Conservation (phyloP, 495 filamentous ascomycete species). For the Trichodelitschia bisporula region DNA sequence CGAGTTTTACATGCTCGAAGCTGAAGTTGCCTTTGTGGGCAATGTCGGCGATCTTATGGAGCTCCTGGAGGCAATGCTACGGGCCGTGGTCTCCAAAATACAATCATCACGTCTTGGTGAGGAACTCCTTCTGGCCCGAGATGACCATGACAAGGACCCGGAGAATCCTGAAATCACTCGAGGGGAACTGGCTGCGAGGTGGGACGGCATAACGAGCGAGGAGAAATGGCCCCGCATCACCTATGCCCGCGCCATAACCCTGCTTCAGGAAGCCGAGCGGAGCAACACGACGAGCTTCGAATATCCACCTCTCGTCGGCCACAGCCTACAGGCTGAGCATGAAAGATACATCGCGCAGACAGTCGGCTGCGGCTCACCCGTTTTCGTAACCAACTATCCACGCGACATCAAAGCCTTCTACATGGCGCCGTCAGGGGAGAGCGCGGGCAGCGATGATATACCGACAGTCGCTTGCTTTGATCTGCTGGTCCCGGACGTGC, state of each 20-base stretch:
- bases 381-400: conserved; percentile 90
- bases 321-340: conserved; percentile 71
- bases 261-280: conserved; percentile 33
- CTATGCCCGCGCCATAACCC: conserved; percentile 51
- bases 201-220: conserved; percentile 36
- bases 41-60: conserved; percentile 45
- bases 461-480: conserved; percentile 82
- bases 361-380: conserved; percentile 42
- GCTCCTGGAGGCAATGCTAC: conserved; percentile 54
- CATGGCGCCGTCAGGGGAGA: conserved; percentile 45
- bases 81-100: conserved; percentile 28
- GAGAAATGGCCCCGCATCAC: conserved; percentile 60
- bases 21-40: conserved; percentile 56
- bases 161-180: conserved; percentile 12
- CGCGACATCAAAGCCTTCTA: conserved; percentile 80
- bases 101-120: conserved; percentile 29
- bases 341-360: conserved; percentile 63
- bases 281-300: conserved; percentile 30
- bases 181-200: conserved; percentile 33
- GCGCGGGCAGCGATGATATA: conserved; percentile 2
- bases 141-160: conserved; percentile 16
- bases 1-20: conserved; percentile 98
- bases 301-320: conserved; percentile 40
- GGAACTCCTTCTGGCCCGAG: conserved; percentile 29
- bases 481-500: conserved; percentile 68